Evolutionary conservation across 106 monocot genomes (phyloP), one percentile per base, ranked within the genome.

Genomic region (Allium sativum): DNA sequence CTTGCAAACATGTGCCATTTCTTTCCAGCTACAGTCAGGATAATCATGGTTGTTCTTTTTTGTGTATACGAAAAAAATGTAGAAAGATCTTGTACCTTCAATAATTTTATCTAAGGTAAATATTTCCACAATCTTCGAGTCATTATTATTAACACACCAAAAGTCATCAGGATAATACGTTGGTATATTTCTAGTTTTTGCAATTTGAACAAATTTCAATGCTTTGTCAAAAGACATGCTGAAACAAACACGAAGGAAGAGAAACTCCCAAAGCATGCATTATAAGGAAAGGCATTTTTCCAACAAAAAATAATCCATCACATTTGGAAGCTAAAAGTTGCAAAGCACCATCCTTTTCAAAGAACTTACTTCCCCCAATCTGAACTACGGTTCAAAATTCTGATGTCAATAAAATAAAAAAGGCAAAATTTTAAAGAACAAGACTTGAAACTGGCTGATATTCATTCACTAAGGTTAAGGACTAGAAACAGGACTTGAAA

Each of bases 341-440:
- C 64, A 94, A 73, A 45, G 76, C 86, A 62, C 44, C 31, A 67
- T 73, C 58, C 65, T 90, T 94, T 72, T 78, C 64, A 15, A 66
- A 69, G 67, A 94, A 74, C 53, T 86, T 86, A 12, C 72, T 70
- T 16, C 94, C 94, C 67, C 94, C 94, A 77, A 94, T 86, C 94
- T 94, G 83, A 75, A 76, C 41, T 11, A 79, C 41, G 12, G 22
- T 9, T 31, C 5, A 15, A 16, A n/a, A 8, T 7, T 3, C 55
- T 18, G n/a, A n/a, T n/a, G n/a, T n/a, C n/a, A n/a, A n/a, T n/a
- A n/a, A n/a, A n/a, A n/a, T n/a, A 41, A 0, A 18, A 62, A 62
- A 19, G 61, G 21, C 10, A 46, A 62, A 62, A 46, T 2, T 45
- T 20, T 45, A 46, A 11, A 45, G 61, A 41, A 16, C 18, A 44